Evolutionary conservation across 352 stramenopile genomes (phyloP).

Genomic region (Phytophthora brassicae): DNA sequence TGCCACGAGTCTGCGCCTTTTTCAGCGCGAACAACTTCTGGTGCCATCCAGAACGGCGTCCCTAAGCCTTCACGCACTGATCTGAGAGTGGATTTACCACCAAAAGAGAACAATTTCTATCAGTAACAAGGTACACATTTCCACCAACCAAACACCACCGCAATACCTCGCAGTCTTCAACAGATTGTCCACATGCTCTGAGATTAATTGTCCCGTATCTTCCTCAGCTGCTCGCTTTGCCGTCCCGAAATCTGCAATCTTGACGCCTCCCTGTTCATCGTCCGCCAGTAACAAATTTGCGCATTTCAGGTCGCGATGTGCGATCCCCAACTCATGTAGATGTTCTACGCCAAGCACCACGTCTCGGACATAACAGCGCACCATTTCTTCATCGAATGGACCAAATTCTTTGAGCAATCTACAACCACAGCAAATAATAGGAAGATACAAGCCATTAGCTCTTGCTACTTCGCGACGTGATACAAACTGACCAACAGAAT

Average conservation of each 20-base stretch:
- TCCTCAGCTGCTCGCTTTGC: conserved; percentile 43
- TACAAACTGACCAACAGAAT: neutral
- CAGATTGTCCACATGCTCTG: conserved; percentile 12
- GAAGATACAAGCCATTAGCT: too few species aligned
- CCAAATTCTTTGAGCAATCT: conserved; percentile 86
- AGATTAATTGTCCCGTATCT: neutral
- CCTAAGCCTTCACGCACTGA: conserved; percentile 78
- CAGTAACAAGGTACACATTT: neutral
- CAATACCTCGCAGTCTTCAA: conserved; percentile 31
- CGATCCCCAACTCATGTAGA: conserved; percentile 68
- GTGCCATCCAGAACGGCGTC: conserved; percentile 95
- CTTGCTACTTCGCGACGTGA: too few species aligned
- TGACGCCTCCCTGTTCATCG: conserved; percentile 54
- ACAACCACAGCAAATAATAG: neutral
- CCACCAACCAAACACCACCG: too few species aligned
- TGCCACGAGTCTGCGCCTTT: conserved; percentile 71
- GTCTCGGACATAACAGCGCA: conserved; percentile 57
- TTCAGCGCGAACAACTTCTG: conserved; percentile 91
- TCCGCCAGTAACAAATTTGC: conserved; percentile 80
- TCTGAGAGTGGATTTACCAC: conserved; percentile 21
- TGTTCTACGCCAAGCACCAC: conserved; percentile 69
- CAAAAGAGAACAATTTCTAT: neutral
- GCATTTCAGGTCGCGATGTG: conserved; percentile 89
- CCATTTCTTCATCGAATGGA: conserved; percentile 60
- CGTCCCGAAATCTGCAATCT: conserved; percentile 88